Evolutionary conservation across 2,329 filamentous ascomycete species (phyloP).

Genomic region (Aureobasidium sp.): DNA sequence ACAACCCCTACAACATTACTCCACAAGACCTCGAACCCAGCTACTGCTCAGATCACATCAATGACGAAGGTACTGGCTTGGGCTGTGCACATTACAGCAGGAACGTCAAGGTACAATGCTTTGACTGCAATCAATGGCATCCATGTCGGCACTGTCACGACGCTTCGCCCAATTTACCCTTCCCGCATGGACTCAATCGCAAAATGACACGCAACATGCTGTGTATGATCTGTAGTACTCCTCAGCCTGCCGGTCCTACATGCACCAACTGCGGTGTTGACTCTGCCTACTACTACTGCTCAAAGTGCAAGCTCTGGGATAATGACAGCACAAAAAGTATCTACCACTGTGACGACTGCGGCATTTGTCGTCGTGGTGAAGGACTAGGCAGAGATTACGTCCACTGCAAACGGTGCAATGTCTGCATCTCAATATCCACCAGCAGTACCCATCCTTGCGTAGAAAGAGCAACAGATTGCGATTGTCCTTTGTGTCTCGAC

Average conservation of each 20-base stretch:
- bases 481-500: constrained; percentile 94
- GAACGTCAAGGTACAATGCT: constrained; percentile 94
- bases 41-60: constrained; percentile 30
- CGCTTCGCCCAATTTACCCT: constrained; percentile 56
- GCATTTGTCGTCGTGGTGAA: constrained; percentile 84
- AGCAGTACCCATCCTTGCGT: constrained; percentile 85
- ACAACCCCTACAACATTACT: constrained; percentile 28
- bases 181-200: constrained; percentile 53
- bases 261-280: constrained; percentile 72
- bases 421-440: constrained; percentile 85
- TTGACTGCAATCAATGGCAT: constrained; percentile 83
- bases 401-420: constrained; percentile 95
- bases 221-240: constrained; percentile 86
- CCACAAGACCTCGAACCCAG: constrained; percentile 24
- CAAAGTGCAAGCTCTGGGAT: constrained; percentile 94
- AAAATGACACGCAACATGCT: constrained; percentile 90
- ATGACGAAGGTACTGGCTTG: constrained; percentile 45
- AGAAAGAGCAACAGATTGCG: constrained; percentile 85
- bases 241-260: constrained; percentile 70
- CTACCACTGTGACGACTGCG: constrained; percentile 93
- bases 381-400: constrained; percentile 95
- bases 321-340: constrained; percentile 84
- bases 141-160: constrained; percentile 94
- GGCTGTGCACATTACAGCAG: constrained; percentile 91
- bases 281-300: constrained; percentile 85